Base-by-base conservation (phyloP, 306 rosid species). In the Sesbania bispinosa region DNA sequence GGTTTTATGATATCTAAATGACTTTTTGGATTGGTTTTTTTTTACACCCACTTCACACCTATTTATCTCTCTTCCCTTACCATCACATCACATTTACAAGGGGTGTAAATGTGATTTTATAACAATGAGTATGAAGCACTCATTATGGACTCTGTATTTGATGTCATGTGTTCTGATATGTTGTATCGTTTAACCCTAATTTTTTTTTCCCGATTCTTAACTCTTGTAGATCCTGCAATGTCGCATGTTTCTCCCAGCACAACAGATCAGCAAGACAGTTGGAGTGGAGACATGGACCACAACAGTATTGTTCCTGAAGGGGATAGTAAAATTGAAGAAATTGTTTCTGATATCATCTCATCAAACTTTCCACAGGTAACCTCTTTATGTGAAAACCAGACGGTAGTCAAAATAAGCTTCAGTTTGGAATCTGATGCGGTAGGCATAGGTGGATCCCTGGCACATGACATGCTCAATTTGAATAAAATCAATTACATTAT, bases 171-270 rank as follows among this genome's bases (percentile, higher is more conserved):
- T 42, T 39, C 41, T 64, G 51, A 55, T 20, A 48, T 59, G 10
- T 77, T 53, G 26, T 30, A 26, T 35, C 50, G 58, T 26, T 61
- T 19, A 29, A 60, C 57, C 27, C 52, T 21, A 50, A 53, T 2
- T 57, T 19, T 50, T 33, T 52, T 47, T n/a, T n/a, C n/a, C n/a
- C n/a, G n/a, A 21, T 27, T 50, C 26, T 8, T 64, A 41, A 60
- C 66, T 32, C 20, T 65, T 77, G 77, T 50, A 93, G 98, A 90
- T 85, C 98, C 97, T 79, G 73, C 95, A 27, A 64, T 80, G 73
- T 79, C 90, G 39, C 82, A 70, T 77, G 69, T 66, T 39, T 71
- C 55, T 47, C 46, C 80, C n/a, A 16, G 76, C 68, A 67, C 73
- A 67, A 27, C 62, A 4, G 75, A 83, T 62, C 74, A 45, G 76